Evolutionary conservation across 331 rosid genomes (phyloP).

Genomic region (Stylosanthes scabra): DNA sequence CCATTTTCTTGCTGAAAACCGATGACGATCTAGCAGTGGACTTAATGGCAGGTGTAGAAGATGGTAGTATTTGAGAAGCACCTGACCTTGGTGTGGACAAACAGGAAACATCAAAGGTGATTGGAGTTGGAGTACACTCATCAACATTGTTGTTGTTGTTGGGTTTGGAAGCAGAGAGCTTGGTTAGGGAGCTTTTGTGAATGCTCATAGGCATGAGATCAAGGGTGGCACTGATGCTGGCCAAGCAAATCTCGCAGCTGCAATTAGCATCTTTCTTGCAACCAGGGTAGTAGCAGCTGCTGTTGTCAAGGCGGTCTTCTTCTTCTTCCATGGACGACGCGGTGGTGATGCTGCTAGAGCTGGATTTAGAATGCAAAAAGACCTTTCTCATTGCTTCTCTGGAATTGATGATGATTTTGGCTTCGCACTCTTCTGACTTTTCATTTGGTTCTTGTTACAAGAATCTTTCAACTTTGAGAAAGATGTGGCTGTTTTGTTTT

Average conservation of each 20-base stretch:
- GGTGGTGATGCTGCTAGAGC: conserved; percentile 24
- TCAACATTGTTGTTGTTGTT: conserved; percentile 31
- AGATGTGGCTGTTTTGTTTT: neutral
- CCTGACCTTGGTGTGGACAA: conserved; percentile 62
- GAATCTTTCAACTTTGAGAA: neutral
- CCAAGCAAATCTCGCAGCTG: conserved; percentile 75
- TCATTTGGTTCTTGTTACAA: too few relatives aligned
- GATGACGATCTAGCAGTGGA: conserved; percentile 40
- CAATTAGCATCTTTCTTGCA: conserved; percentile 90
- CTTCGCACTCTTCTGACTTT: neutral
- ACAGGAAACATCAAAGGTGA: conserved; percentile 63
- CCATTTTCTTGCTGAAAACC: conserved; percentile 19
- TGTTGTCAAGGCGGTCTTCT: too few relatives aligned
- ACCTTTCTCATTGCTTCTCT: conserved; percentile 48
- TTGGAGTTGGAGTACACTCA: conserved; percentile 69
- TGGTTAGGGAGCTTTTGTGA: conserved; percentile 72
- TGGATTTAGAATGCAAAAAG: conserved; percentile 47
- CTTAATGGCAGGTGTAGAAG: conserved; percentile 38
- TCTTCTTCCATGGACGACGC: conserved; percentile 34
- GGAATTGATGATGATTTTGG: neutral
- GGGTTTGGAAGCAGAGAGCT: conserved; percentile 60
- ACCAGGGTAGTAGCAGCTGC: conserved; percentile 78
- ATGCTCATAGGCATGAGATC: conserved; percentile 75
- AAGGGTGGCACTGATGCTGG: conserved; percentile 82
- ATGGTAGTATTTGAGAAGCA: neutral